Conservation (phyloP, 192 early-diverging fungal genomes). For the Tieghemiomyces parasiticus region DNA sequence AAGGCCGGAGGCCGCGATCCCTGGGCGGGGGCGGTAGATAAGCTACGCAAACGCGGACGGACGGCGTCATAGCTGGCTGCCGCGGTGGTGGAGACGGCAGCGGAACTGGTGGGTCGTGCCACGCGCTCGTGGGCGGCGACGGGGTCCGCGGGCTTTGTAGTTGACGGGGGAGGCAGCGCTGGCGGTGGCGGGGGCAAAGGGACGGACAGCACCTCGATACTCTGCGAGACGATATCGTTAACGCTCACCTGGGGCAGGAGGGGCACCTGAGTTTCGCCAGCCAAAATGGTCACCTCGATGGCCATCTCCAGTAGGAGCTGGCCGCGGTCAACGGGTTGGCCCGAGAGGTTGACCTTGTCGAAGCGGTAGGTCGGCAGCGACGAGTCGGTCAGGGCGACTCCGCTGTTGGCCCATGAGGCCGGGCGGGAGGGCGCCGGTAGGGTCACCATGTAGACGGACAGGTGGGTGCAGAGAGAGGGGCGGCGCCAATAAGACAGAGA, state of each 20-base stretch:
- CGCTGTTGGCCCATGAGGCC: no score
- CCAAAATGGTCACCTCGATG: neutral
- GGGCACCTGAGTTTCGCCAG: neutral
- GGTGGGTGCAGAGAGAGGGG: no score
- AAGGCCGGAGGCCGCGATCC: neutral
- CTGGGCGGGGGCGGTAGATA: neutral
- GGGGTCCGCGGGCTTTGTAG: neutral
- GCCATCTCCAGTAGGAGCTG: neutral
- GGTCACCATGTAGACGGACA: no score
- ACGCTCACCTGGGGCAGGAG: neutral
- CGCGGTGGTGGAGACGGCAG: neutral
- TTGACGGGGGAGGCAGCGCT: neutral
- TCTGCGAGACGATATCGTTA: neutral
- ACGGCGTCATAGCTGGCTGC: no score
- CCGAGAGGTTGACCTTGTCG: neutral
- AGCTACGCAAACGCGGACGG: no score
- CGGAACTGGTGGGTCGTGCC: neutral
- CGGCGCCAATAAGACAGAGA: no score
- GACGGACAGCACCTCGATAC: neutral
- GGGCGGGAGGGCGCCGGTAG: no score
- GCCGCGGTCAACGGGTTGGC: neutral
- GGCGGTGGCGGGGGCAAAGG: neutral
- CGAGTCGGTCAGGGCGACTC: no score
- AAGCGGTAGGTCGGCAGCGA: no score
- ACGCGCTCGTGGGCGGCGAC: neutral